Evolutionary conservation across 129 eudicot species (phyloP), one percentile per base, ranked within the genome.

Genomic region (Helichrysum umbraculigerum): DNA sequence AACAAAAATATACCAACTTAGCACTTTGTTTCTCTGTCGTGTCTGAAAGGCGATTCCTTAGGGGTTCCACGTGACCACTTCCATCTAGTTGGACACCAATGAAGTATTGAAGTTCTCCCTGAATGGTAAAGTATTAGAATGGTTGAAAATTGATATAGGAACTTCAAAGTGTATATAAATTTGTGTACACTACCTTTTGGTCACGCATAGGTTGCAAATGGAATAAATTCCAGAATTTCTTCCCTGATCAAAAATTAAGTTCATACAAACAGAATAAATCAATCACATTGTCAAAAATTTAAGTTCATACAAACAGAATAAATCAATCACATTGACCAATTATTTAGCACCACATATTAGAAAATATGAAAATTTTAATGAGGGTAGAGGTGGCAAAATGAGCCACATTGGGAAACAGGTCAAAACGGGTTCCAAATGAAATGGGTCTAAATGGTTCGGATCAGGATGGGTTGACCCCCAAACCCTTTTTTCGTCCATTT

Each of bases 181-280:
- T 73, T 14, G 17, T 80, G 33, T 74, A 80, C 7, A 30, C 50
- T 64, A 95, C 99, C 99, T 95, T 95, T 54, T 91, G 99, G 68
- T 95, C 99, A 51, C 95, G 91, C 99, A 95, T 95, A 70, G 97
- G 99, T 79, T 95, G 99, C 95, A 95, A 78, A 88, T 95, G 99
- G 66, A 95, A 95, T 75, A 95, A 85, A 79, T 95, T 95, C 99
- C 99, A 95, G 84, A 95, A 95, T 79, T 95, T 95, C 84, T 91
- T 95, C 76, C 99, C 99, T 95, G 87, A 47, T 44, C 21, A 73
- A 60, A 79, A 16, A 59, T 52, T 41, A 51, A 42, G 57, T 72
- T 56, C 58, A 54, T 42, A 71, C 20, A 64, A 20, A 81, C 62
- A 71, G 5, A 79, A 73, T 34, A 67, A 68, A 73, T 62, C 60